phyloP scores from a whole-genome alignment of 176 grass and related monocot species.

The Elymus sibiricus region DNA sequence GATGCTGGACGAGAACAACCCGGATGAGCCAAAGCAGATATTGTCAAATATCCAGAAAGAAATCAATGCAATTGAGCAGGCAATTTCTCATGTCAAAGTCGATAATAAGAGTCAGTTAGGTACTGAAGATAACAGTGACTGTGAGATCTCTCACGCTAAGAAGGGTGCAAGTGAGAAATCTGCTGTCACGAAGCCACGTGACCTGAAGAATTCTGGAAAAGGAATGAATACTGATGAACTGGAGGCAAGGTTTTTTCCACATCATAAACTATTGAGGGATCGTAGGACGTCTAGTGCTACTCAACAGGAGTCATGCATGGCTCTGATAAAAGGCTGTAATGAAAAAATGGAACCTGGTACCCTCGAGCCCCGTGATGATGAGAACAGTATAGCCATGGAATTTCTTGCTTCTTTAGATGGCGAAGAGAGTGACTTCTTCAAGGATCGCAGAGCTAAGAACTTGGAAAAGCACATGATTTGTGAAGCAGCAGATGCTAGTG shows the following conservation, averaged over 20 bases:
- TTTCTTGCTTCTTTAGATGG: conserved; percentile 87
- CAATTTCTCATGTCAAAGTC: conserved; percentile 67
- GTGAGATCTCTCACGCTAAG: conserved; percentile 20
- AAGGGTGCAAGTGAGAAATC: conserved; percentile 11
- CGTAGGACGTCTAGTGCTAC: conserved; percentile 27
- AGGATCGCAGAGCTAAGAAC: conserved; percentile 39
- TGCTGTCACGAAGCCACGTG: conserved; percentile 15
- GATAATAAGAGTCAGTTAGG: conserved; percentile 46
- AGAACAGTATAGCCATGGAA: conserved; percentile 69
- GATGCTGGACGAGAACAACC: conserved; percentile 82
- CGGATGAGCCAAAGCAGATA: conserved; percentile 87
- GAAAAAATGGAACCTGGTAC: neutral
- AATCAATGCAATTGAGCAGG: conserved; percentile 84
- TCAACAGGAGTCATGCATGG: conserved; percentile 24
- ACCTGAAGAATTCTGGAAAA: conserved; percentile 36
- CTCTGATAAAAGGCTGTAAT: neutral
- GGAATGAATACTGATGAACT: conserved; percentile 73
- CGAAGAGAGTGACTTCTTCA: conserved; percentile 45
- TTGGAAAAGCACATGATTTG: conserved; percentile 30
- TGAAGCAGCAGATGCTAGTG: conserved; percentile 37
- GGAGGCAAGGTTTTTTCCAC: conserved; percentile 90
- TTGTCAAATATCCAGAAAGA: conserved; percentile 91
- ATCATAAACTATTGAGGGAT: conserved; percentile 81
- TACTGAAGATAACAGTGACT: conserved; percentile 39
- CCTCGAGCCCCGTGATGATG: conserved; percentile 22